phyloP scores from a whole-genome alignment of 2,329 filamentous ascomycete species.

The Didymella glomerata region DNA sequence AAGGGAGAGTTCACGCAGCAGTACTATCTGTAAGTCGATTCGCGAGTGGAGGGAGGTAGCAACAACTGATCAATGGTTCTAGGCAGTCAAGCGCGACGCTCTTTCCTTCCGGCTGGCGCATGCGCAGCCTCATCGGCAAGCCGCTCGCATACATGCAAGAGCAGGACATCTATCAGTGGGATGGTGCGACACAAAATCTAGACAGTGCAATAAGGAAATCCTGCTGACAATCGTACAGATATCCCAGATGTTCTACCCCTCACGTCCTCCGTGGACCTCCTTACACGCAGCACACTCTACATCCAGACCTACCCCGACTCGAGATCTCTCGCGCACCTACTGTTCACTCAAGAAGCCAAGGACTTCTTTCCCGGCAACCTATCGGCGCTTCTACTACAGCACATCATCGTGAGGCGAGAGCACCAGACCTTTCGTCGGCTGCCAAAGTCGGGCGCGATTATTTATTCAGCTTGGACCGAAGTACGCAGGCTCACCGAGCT shows the following conservation, averaged over 20 bases:
- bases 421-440: conserved; percentile 60
- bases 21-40: conserved; percentile 55
- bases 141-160: conserved; percentile 58
- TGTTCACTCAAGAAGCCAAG: conserved; percentile 57
- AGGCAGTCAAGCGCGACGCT: conserved; percentile 62
- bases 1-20: conserved; percentile 56
- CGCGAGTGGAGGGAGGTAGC: not conserved
- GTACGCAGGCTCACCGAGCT: conserved; percentile 45
- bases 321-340: conserved; percentile 51
- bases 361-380: conserved; percentile 42
- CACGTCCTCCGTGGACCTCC: conserved; percentile 53
- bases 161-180: conserved; percentile 59
- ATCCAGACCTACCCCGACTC: conserved; percentile 57
- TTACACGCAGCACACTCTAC: conserved; percentile 59
- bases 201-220: rapidly evolving
- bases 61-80: not conserved
- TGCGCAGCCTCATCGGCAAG: conserved; percentile 59
- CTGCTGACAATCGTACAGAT: conserved; percentile 14
- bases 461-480: conserved; percentile 61
- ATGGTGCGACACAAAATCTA: conserved; percentile 57
- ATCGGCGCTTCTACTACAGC: conserved; percentile 39
- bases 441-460: conserved; percentile 54
- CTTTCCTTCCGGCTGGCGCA: conserved; percentile 63
- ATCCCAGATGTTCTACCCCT: conserved; percentile 29
- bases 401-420: conserved; percentile 60